Evolutionary conservation across 805 yeast species (phyloP), one percentile per base, ranked within the genome.

Genomic region (Ogataea thermomethanolica): DNA sequence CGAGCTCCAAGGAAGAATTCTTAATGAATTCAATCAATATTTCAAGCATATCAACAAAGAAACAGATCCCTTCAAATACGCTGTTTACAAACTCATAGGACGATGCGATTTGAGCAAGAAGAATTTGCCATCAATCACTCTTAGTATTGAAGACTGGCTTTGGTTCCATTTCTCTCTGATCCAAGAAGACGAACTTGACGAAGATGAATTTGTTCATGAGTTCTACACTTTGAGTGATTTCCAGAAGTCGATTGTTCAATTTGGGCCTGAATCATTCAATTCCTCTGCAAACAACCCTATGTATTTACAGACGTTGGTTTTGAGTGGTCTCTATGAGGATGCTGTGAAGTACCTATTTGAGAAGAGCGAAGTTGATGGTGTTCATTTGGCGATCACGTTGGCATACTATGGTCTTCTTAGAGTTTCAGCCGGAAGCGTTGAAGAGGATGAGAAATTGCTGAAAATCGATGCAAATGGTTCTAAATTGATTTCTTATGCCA

Each of bases 91-190:
- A 63, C 73, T 93, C 20, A 74, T 91, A 43, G 98, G 98, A n/a
- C 82, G 93, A 61, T 88, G 96, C 62, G 81, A 81, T 65, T 57
- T 83, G 56, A 69, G 84, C 34, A 71, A 81, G 61, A 79, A 79
- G 61, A 67, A 76, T 47, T 66, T 90, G 52, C 79, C 95, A 26
- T 61, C 79, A n/a, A 68, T 76, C 27, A 76, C 91, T 23, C 64
- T 79, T 26, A 85, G 95, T 43, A 77, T 90, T 34, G 98, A 91
- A 62, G 98, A 91, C 65, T 91, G 98, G 98, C 62, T 91, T 35
- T 91, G 99, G 99, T 78, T 85, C 58, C 97, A 93, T 62, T 71
- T 93, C 41, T 73, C 79, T 62, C 70, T 91, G 22, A 78, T 85
- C 11, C 76, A 80, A 41, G 91, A 86, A 53, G 74, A 68, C 33